phyloP scores from a whole-genome alignment of 768 basidiomycete genomes.

The Suillus discolor region DNA sequence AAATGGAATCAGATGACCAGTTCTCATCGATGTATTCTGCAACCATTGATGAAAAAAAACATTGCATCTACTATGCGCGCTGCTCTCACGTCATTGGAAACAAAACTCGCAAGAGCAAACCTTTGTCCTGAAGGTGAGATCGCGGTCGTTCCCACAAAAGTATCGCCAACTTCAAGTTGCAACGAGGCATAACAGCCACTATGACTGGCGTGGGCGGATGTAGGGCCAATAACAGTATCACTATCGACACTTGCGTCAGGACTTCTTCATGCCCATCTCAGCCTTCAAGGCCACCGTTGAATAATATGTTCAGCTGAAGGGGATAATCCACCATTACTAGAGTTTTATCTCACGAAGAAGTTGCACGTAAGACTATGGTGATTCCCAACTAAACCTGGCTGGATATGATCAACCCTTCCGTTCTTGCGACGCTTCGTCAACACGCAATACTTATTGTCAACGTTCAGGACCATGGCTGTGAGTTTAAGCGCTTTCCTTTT shows the following conservation, averaged over 20 bases:
- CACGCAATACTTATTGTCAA: background rate
- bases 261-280: background rate
- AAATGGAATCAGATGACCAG: background rate
- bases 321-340: background rate
- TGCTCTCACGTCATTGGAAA: constrained; percentile 34
- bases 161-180: background rate
- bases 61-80: constrained; percentile 26
- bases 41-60: constrained; percentile 12
- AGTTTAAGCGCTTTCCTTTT: background rate
- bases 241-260: background rate
- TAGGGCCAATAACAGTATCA: background rate
- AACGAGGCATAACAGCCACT: background rate
- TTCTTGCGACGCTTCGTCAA: background rate
- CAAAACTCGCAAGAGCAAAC: constrained; percentile 18
- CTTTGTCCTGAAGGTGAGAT: background rate
- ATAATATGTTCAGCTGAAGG: background rate
- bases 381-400: background rate
- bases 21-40: constrained; percentile 16
- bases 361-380: background rate
- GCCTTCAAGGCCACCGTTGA: background rate
- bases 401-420: background rate
- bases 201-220: background rate
- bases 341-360: constrained; percentile 1
- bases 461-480: background rate
- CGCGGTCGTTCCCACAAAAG: background rate